Conservation (phyloP, 371 early-diverging fungal genomes). For the Cokeromyces recurvatus region DNA sequence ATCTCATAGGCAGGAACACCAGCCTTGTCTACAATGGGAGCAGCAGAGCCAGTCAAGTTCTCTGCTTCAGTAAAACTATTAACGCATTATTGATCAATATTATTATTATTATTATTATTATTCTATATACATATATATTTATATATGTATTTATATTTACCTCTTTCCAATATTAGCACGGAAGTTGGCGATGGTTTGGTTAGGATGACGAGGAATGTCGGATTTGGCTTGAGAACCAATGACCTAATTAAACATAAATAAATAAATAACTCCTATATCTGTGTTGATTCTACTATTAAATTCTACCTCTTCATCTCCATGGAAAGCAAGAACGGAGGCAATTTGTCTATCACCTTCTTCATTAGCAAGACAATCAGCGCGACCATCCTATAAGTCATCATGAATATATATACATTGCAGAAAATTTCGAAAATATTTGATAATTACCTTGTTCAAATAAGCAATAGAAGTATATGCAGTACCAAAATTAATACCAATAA, state of each 20-base stretch:
- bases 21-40: conserved; percentile 63
- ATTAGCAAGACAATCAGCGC: conserved; percentile 92
- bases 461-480: conserved; percentile 87
- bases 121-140: neutral
- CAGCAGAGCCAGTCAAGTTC: conserved; percentile 50
- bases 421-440: neutral
- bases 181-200: conserved; percentile 86
- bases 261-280: too few relatives aligned
- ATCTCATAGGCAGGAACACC: conserved; percentile 78
- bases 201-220: conserved; percentile 85
- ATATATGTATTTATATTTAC: conserved; percentile 16
- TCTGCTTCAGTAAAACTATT: conserved; percentile 40
- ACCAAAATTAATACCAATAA: conserved; percentile 90
- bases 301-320: conserved; percentile 82
- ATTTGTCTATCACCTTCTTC: conserved; percentile 96
- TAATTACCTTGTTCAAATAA: conserved; percentile 71
- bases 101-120: neutral
- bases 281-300: neutral
- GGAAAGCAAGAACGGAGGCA: conserved; percentile 89
- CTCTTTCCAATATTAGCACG: conserved; percentile 78
- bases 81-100: too few relatives aligned
- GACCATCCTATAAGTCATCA: conserved; percentile 62
- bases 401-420: too few relatives aligned
- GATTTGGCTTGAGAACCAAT: conserved; percentile 90
- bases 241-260: too few relatives aligned